Conservation (phyloP, 306 rosid genomes). For the Hippophae rhamnoides region DNA sequence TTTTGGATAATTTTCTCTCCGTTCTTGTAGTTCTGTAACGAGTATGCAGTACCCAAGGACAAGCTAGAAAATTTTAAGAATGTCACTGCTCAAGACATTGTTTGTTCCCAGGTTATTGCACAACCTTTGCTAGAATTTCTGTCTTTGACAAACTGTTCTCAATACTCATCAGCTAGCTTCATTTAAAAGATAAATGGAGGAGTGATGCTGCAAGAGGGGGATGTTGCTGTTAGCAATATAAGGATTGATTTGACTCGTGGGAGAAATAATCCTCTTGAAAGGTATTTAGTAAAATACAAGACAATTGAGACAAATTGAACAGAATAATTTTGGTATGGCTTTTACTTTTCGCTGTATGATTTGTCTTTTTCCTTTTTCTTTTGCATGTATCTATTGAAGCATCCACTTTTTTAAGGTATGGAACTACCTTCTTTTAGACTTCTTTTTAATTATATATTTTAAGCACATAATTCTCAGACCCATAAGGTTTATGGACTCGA, state of each 20-base stretch:
- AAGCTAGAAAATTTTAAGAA: slow-evolving; percentile 62
- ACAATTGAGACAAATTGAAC: slow-evolving; percentile 4
- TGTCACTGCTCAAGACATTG: slow-evolving; percentile 84
- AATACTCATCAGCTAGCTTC: slow-evolving; percentile 11
- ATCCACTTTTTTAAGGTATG: slow-evolving; percentile 84
- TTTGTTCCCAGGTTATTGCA: slow-evolving; percentile 70
- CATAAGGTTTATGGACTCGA: too few relatives aligned
- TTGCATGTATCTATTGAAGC: slow-evolving; percentile 49
- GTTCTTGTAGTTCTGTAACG: slow-evolving; percentile 74
- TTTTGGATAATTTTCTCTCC: not conserved
- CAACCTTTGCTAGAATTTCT: slow-evolving; percentile 9
- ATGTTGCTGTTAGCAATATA: slow-evolving; percentile 64
- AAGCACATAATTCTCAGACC: not conserved
- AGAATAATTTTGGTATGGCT: not conserved
- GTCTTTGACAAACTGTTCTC: slow-evolving; percentile 4
- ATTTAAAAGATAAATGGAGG: slow-evolving; percentile 68
- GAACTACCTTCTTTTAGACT: not conserved
- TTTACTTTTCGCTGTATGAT: slow-evolving; percentile 7
- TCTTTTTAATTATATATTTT: not conserved
- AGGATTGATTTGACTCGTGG: slow-evolving; percentile 96
- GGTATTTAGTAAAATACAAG: slow-evolving; percentile 36
- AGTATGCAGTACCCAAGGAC: slow-evolving; percentile 89
- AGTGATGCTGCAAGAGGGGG: slow-evolving; percentile 64
- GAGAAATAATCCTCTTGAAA: slow-evolving; percentile 73
- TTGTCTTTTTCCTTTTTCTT: slow-evolving; percentile 13